phyloP scores from a whole-genome alignment of 2,329 filamentous ascomycete genomes.

The Neophaeococcomyces aloes region DNA sequence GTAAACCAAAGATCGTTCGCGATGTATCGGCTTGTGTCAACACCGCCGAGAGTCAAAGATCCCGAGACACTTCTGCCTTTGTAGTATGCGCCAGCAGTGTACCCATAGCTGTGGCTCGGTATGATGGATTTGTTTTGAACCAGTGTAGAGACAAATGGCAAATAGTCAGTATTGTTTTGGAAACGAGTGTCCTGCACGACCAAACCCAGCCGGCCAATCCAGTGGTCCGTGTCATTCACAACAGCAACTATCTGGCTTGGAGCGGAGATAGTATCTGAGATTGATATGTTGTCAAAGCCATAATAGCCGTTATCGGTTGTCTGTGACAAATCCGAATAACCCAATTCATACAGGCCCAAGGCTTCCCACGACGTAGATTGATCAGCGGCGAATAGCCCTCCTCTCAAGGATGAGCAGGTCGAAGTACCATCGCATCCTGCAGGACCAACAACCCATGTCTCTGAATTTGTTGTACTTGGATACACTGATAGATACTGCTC shows the following conservation, averaged over 20 bases:
- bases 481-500: conserved; percentile 25
- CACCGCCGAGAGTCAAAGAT: conserved; percentile 26
- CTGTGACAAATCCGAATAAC: conserved; percentile 14
- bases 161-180: conserved; percentile 16
- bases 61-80: conserved; percentile 25
- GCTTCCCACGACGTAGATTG: conserved; percentile 26
- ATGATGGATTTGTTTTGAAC: conserved; percentile 23
- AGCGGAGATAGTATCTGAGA: conserved; percentile 21
- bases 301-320: conserved; percentile 25
- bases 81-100: conserved; percentile 27
- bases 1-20: conserved; percentile 24
- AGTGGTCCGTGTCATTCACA: conserved; percentile 25
- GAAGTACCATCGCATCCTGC: conserved; percentile 23
- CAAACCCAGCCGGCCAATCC: conserved; percentile 27
- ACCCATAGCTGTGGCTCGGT: conserved; percentile 26
- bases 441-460: conserved; percentile 25
- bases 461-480: conserved; percentile 24
- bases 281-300: conserved; percentile 27
- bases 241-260: conserved; percentile 26
- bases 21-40: conserved; percentile 25
- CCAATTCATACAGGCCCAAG: conserved; percentile 23
- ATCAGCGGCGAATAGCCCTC: conserved; percentile 26
- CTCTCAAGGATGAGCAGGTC: conserved; percentile 22
- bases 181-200: conserved; percentile 24
- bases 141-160: conserved; percentile 23